Conservation (phyloP, 306 rosid species). For the Luffa aegyptiaca region DNA sequence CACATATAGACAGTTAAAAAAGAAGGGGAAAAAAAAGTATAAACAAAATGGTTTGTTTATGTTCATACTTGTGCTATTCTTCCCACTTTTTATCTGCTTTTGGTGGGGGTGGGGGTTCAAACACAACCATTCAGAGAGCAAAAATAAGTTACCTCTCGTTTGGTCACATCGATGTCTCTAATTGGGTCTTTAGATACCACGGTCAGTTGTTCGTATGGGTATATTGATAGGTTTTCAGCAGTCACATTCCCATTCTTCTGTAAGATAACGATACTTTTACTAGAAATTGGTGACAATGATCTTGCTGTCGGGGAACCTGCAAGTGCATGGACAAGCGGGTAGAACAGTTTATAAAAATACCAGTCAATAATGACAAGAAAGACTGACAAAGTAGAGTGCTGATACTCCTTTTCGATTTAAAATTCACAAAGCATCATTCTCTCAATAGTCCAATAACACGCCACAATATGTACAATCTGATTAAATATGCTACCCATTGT, state of each 20-base stretch:
- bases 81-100: background rate
- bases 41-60: background rate
- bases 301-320: slow-evolving; percentile 31
- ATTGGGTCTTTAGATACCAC: slow-evolving; percentile 52
- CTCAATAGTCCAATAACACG: background rate
- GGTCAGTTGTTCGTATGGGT: slow-evolving; percentile 65
- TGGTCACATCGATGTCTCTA: slow-evolving; percentile 57
- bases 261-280: slow-evolving; percentile 9
- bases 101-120: background rate
- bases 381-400: background rate
- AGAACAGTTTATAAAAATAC: background rate
- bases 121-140: background rate
- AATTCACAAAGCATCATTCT: background rate
- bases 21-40: background rate
- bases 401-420: background rate
- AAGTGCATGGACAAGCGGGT: background rate
- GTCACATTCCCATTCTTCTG: slow-evolving; percentile 27
- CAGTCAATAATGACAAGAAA: slow-evolving; percentile 3
- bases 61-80: background rate
- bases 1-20: background rate
- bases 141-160: slow-evolving; percentile 56
- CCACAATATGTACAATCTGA: background rate
- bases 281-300: slow-evolving; percentile 17
- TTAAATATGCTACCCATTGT: background rate
- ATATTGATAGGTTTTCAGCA: slow-evolving; percentile 16